Conservation (phyloP, 108 stramenopile genomes). For the Hondaea fermentalgiana region DNA sequence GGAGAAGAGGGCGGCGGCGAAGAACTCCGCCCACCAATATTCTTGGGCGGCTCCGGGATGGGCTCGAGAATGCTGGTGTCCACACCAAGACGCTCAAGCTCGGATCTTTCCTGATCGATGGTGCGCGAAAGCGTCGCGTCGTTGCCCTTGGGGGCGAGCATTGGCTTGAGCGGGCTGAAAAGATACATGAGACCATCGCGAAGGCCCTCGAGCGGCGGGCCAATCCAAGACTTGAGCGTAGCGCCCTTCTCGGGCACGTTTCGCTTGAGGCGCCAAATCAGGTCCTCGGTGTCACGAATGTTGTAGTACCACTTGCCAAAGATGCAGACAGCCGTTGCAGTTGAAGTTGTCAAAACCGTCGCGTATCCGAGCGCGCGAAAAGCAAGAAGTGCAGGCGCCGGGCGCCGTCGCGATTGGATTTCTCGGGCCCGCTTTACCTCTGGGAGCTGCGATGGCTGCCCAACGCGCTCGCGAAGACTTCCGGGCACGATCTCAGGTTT, state of each 20-base stretch:
- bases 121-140: neutral
- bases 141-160: neutral
- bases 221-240: neutral
- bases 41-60: neutral
- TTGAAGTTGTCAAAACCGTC: neutral
- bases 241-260: neutral
- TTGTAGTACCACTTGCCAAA: neutral
- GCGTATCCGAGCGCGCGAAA: neutral
- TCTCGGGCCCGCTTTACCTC: neutral
- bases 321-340: neutral
- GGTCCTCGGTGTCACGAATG: neutral
- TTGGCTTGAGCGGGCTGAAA: neutral
- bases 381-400: neutral
- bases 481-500: neutral
- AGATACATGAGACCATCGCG: neutral
- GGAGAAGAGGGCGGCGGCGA: no score
- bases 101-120: neutral
- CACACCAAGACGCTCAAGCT: neutral
- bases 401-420: neutral
- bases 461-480: neutral
- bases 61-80: neutral
- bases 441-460: neutral
- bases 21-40: neutral
- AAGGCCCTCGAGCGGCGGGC: neutral
- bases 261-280: slow-evolving; percentile 6